These are phyloP conservation scores for Daedalea quercina DNA, from an alignment of 768 basidiomycete species.

Conservation along the genomic window DNA sequence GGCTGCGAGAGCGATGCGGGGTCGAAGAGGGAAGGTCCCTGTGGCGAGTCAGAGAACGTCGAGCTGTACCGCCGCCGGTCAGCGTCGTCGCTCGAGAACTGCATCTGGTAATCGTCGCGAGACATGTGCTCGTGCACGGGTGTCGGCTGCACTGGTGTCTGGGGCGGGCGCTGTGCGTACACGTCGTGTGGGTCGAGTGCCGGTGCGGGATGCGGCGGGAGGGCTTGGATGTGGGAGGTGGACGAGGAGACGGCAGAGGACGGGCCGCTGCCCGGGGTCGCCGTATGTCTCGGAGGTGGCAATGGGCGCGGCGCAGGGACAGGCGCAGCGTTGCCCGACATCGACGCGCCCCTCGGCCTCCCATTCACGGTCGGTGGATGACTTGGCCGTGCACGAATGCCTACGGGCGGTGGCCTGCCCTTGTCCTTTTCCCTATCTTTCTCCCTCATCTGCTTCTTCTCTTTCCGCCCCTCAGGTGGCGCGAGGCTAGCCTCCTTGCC, in stretches of 20 bases:
- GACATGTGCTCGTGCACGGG: conserved; percentile 7
- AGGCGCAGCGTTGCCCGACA: conserved; percentile 8
- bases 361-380: conserved; percentile 5
- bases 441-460: conserved; percentile 16
- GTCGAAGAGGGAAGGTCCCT: conserved; percentile 12
- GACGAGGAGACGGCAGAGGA: conserved; percentile 1
- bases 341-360: conserved; percentile 9
- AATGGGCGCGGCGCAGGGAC: not conserved
- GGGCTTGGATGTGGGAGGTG: not conserved
- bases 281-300: not conserved
- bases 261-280: not conserved
- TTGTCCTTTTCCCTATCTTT: conserved; percentile 32
- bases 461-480: conserved; percentile 6
- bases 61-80: conserved; percentile 13
- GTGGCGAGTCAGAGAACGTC: conserved; percentile 14
- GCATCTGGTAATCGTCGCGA: conserved; percentile 15
- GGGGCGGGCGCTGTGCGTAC: conserved; percentile 3
- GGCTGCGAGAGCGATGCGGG: conserved; percentile 4
- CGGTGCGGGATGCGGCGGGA: conserved; percentile 5
- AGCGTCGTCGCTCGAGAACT: conserved; percentile 12
- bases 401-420: conserved; percentile 26
- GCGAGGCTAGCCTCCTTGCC: not conserved
- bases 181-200: conserved; percentile 3
- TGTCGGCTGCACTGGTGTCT: not conserved
- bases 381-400: conserved; percentile 39